A percentile compares a stretch with the other conserved stretches of the same genome.
Conservation (phyloP, 306 rosid species). For the Prosopis cineraria region DNA sequence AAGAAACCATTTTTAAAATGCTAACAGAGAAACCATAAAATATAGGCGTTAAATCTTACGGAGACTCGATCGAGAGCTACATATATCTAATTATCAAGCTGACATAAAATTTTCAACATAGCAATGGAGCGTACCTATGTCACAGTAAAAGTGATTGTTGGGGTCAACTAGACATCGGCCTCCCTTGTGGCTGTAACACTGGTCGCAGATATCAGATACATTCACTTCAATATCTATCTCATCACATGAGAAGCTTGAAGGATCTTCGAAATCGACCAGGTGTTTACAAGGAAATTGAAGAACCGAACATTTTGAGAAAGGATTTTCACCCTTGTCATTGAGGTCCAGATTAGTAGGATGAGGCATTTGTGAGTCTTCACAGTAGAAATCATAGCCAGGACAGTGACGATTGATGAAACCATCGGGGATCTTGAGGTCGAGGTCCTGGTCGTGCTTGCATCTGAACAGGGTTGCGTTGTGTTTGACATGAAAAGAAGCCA, state of each 20-base stretch:
- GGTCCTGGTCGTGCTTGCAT: conserved; percentile 19
- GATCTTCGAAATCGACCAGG: not conserved
- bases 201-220: conserved; percentile 24
- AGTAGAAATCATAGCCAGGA: conserved; percentile 19
- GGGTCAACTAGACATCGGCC: conserved; percentile 37
- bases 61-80: too few relatives aligned
- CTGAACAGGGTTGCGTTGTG: conserved; percentile 26
- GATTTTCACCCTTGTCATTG: not conserved
- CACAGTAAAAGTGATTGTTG: conserved; percentile 17
- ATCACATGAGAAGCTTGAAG: conserved; percentile 27
- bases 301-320: conserved; percentile 16
- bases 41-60: too few relatives aligned
- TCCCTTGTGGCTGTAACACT: conserved; percentile 28
- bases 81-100: not conserved
- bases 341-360: too few relatives aligned
- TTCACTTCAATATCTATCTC: conserved; percentile 12
- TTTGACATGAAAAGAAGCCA: not conserved
- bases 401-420: not conserved
- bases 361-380: not conserved
- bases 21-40: not conserved
- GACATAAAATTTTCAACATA: not conserved
- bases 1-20: not conserved
- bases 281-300: conserved; percentile 24
- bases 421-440: not conserved
- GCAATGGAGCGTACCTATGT: conserved; percentile 13